Conservation (phyloP, 768 basidiomycete genomes). For the Collybiopsis confluens region DNA sequence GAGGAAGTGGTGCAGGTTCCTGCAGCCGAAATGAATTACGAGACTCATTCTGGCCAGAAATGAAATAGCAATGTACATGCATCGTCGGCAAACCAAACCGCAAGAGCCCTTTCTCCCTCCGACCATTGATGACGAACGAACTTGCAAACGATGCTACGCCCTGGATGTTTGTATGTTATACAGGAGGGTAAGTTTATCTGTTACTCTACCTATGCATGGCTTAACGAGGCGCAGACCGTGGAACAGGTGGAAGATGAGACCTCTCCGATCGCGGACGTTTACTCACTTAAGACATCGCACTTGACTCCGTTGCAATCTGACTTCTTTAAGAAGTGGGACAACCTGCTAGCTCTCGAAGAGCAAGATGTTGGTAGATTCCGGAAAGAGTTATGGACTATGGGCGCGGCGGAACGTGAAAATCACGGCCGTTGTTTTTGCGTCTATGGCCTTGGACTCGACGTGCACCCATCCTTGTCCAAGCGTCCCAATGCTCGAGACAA, state of each 20-base stretch:
- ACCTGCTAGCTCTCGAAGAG: constrained; percentile 79
- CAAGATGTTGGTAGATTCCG: constrained; percentile 79
- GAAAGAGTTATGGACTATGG: constrained; percentile 93
- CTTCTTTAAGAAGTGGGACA: constrained; percentile 93
- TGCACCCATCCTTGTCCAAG: not conserved
- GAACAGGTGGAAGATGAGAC: constrained; percentile 54
- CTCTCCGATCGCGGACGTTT: constrained; percentile 63
- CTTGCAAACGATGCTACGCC: constrained; percentile 78
- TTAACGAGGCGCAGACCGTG: constrained; percentile 45
- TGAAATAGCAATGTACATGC: constrained; percentile 77
- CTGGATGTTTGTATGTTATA: constrained; percentile 92
- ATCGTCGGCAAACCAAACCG: constrained; percentile 33
- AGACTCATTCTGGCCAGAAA: constrained; percentile 77
- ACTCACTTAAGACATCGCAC: constrained; percentile 76
- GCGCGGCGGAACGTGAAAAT: constrained; percentile 71
- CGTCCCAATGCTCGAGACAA: constrained; percentile 25
- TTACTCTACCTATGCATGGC: not conserved
- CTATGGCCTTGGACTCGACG: constrained; percentile 65
- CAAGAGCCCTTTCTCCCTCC: constrained; percentile 71
- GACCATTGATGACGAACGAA: constrained; percentile 76
- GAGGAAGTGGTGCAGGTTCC: constrained; percentile 85
- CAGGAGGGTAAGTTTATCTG: constrained; percentile 55
- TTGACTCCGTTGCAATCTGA: constrained; percentile 58
- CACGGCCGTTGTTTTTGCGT: constrained; percentile 80
- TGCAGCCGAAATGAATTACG: constrained; percentile 75